Conservation (phyloP, 1,284 basidiomycete species). For the Papiliotrema flavescens region DNA sequence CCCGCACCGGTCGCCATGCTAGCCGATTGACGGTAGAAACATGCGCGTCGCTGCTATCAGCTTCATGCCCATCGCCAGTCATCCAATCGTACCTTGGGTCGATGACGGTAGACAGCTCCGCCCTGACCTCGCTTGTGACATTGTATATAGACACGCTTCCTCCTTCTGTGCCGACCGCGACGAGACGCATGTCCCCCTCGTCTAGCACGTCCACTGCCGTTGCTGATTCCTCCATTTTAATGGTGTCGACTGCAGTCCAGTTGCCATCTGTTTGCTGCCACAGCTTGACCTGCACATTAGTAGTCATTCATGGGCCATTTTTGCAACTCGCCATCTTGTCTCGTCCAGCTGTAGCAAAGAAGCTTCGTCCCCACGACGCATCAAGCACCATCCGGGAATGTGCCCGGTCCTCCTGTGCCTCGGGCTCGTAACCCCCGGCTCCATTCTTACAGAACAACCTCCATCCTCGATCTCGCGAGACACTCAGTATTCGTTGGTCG, state of each 20-base stretch:
- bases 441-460: slow-evolving; percentile 57
- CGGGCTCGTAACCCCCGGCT: slow-evolving; percentile 56
- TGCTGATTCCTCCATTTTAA: slow-evolving; percentile 45
- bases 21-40: slow-evolving; percentile 46
- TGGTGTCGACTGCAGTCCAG: slow-evolving; percentile 24
- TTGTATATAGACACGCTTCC: slow-evolving; percentile 41
- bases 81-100: slow-evolving; percentile 17
- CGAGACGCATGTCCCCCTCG: slow-evolving; percentile 12
- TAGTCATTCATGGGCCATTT: background rate
- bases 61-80: background rate
- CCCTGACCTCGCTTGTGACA: background rate
- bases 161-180: slow-evolving; percentile 50
- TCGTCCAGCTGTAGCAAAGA: slow-evolving; percentile 89
- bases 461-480: slow-evolving; percentile 91
- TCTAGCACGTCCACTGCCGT: slow-evolving; percentile 43
- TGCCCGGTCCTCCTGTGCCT: slow-evolving; percentile 68
- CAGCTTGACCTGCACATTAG: background rate
- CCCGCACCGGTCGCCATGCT: slow-evolving; percentile 30
- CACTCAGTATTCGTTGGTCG: slow-evolving; percentile 72
- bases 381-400: slow-evolving; percentile 96
- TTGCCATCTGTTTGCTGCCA: slow-evolving; percentile 24
- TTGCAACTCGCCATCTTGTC: slow-evolving; percentile 75
- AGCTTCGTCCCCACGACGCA: slow-evolving; percentile 62
- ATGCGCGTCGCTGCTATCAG: slow-evolving; percentile 21
- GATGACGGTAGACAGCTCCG: slow-evolving; percentile 8